These are phyloP conservation scores for Cordyceps militaris DNA, from an alignment of 2,329 filamentous ascomycete genomes.

Conservation along the genomic window DNA sequence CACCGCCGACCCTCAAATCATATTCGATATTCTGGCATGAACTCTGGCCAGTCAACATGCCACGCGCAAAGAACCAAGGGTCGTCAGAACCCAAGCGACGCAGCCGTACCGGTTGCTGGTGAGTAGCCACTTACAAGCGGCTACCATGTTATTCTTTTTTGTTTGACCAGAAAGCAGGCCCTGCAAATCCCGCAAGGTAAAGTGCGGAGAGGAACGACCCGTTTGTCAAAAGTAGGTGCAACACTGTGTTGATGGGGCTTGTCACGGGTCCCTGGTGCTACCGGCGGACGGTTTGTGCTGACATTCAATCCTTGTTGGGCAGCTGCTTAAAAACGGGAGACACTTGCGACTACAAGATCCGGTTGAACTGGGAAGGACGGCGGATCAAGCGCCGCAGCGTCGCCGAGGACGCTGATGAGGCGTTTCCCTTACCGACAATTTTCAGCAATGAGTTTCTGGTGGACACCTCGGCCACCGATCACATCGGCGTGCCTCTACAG, in stretches of 20 bases:
- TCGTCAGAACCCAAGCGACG: constrained; percentile 37
- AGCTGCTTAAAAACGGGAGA: constrained; percentile 64
- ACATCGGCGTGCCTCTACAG: constrained; percentile 6
- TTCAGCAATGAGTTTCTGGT: constrained; percentile 4
- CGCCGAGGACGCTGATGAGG: not conserved
- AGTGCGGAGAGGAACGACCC: constrained; percentile 75
- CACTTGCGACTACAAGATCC: constrained; percentile 72
- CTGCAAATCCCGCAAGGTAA: constrained; percentile 66
- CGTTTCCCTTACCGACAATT: not conserved
- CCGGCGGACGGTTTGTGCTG: not conserved
- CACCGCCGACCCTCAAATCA: not conserved
- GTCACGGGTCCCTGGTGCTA: not conserved
- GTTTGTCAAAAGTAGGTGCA: constrained; percentile 53
- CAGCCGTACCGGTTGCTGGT: constrained; percentile 41
- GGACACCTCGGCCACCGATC: not conserved
- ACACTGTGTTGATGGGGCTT: not conserved
- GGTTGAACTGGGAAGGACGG: constrained; percentile 73
- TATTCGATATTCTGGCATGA: not conserved
- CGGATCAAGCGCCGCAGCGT: constrained; percentile 17
- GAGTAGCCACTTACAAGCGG: constrained; percentile 17
- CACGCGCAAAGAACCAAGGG: constrained; percentile 36
- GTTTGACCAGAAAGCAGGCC: constrained; percentile 47
- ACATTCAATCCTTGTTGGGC: not conserved
- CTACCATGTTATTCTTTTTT: not conserved
- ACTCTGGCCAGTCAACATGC: constrained; percentile 26